Conservation (phyloP, 371 early-diverging fungal species). For the Haplosporangium sp. region DNA sequence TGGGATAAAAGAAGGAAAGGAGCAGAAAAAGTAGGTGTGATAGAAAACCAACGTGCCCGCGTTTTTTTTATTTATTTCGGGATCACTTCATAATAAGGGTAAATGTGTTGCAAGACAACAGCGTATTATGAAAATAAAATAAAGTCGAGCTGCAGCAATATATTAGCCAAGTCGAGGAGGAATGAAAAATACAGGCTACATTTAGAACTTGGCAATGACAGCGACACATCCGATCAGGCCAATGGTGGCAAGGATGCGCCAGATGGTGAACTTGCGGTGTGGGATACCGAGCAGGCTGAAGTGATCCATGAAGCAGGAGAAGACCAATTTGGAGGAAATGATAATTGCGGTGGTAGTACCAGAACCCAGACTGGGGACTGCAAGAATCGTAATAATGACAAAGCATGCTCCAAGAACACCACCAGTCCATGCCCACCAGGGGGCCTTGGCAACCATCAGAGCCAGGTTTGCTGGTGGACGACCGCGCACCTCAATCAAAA, state of each 20-base stretch:
- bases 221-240: constrained; percentile 63
- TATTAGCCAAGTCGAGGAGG: too few relatives aligned
- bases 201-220: constrained; percentile 58
- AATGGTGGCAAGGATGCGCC: constrained; percentile 63
- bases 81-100: too few relatives aligned
- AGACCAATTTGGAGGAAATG: constrained; percentile 61
- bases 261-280: constrained; percentile 56
- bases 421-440: constrained; percentile 59
- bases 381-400: constrained; percentile 62
- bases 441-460: constrained; percentile 27
- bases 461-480: constrained; percentile 42
- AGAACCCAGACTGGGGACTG: constrained; percentile 62
- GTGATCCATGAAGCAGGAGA: constrained; percentile 63
- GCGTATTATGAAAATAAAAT: too few relatives aligned
- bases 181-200: too few relatives aligned
- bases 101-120: too few relatives aligned
- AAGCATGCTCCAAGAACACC: constrained; percentile 63
- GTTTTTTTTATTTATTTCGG: too few relatives aligned
- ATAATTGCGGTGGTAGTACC: constrained; percentile 62
- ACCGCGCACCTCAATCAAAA: constrained; percentile 47
- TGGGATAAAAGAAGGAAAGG: too few relatives aligned
- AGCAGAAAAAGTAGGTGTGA: too few relatives aligned
- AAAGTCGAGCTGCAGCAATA: too few relatives aligned
- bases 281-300: constrained; percentile 58
- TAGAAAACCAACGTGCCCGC: too few relatives aligned